phyloP scores from a whole-genome alignment of 2,329 filamentous ascomycete species.

The Fusarium nisikadoi region DNA sequence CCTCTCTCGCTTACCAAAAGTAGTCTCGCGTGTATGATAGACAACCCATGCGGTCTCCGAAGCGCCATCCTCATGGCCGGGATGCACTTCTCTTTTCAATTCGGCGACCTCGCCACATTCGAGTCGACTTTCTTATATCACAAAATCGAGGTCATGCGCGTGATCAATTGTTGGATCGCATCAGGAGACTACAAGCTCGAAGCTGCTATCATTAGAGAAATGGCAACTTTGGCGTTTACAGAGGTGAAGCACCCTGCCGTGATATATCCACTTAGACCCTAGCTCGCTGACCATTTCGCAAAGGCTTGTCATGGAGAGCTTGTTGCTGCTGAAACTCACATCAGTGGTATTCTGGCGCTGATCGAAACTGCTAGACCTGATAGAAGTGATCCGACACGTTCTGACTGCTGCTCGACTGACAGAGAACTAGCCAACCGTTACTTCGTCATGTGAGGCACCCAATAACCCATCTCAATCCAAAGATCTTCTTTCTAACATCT shows the following conservation, averaged over 20 bases:
- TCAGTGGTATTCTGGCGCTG: constrained; percentile 9
- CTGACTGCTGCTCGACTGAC: neutral
- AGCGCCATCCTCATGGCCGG: constrained; percentile 11
- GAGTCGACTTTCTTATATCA: constrained; percentile 15
- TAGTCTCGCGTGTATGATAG: neutral
- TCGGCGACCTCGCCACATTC: neutral
- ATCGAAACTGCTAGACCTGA: neutral
- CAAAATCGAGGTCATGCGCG: constrained; percentile 10
- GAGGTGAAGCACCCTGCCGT: neutral
- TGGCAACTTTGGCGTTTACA: constrained; percentile 11
- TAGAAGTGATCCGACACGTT: neutral
- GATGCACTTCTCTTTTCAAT: constrained; percentile 18
- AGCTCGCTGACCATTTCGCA: too few relatives aligned
- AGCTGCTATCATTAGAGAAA: neutral
- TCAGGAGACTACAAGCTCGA: neutral
- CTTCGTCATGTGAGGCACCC: neutral
- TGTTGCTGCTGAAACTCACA: constrained; percentile 4
- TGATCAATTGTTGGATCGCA: constrained; percentile 14
- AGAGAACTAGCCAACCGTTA: constrained; percentile 4
- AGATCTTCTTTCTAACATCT: accelerated
- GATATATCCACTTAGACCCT: too few relatives aligned
- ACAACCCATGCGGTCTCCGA: neutral
- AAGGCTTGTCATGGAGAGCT: constrained; percentile 3
- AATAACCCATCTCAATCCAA: accelerated
- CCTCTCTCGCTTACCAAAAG: neutral